Evolutionary conservation across 2,329 filamentous ascomycete genomes (phyloP).

Genomic region (Fusarium globosum): DNA sequence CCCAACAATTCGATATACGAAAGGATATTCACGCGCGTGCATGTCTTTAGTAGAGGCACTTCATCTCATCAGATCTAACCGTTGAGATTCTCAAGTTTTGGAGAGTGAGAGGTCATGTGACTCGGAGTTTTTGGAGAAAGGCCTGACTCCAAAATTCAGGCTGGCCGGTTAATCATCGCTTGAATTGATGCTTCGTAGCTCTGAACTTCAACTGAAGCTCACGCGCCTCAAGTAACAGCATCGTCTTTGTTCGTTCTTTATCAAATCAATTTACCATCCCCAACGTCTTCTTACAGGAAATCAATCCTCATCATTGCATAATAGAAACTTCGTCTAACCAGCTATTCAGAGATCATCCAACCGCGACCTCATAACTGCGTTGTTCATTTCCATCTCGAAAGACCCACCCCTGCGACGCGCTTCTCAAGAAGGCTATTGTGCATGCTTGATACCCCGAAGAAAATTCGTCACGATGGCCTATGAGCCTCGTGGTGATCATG

Average conservation of each 20-base stretch:
- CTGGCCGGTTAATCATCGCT: slow-evolving; percentile 37
- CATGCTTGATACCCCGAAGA: slow-evolving; percentile 40
- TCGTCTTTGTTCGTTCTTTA: slow-evolving; percentile 22
- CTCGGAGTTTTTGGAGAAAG: not conserved
- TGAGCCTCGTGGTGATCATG: slow-evolving; percentile 63
- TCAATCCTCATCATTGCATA: not conserved
- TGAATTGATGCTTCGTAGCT: slow-evolving; percentile 21
- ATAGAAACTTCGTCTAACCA: not conserved
- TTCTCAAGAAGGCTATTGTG: slow-evolving; percentile 30
- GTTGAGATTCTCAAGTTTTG: slow-evolving; percentile 32
- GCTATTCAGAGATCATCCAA: not conserved
- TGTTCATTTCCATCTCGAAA: slow-evolving; percentile 4
- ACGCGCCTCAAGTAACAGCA: slow-evolving; percentile 29
- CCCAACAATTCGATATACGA: slow-evolving; percentile 37
- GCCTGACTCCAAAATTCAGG: slow-evolving; percentile 12
- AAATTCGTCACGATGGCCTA: slow-evolving; percentile 59
- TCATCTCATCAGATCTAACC: slow-evolving; percentile 34
- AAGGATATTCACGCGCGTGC: slow-evolving; percentile 2
- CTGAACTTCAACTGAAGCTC: slow-evolving; percentile 33
- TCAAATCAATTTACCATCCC: not conserved
- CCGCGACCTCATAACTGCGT: not conserved
- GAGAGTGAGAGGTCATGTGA: slow-evolving; percentile 14
- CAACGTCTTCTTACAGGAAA: not conserved
- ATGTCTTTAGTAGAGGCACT: slow-evolving; percentile 10
- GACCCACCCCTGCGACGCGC: slow-evolving; percentile 38